These are phyloP conservation scores for Alliaria petiolata DNA, from an alignment of 345 rosid species.

Conservation along the genomic window DNA sequence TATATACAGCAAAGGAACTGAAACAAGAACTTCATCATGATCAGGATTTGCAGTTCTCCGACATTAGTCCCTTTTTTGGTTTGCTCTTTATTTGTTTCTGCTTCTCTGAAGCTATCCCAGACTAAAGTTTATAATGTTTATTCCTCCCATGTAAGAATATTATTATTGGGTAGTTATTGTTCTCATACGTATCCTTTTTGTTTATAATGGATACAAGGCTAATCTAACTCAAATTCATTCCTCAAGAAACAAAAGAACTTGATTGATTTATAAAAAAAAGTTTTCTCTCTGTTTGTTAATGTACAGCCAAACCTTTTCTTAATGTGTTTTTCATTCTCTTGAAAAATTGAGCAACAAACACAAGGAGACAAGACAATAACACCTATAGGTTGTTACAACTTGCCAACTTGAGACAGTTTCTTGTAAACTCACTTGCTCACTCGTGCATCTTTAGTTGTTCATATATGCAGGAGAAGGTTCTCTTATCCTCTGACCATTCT, in stretches of 20 bases:
- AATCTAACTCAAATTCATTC: not conserved
- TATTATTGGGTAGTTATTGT: not conserved
- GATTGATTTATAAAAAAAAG: not conserved
- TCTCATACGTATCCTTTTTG: not conserved
- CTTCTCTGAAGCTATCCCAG: slow-evolving; percentile 35
- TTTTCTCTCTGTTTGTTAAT: not conserved
- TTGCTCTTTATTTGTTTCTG: slow-evolving; percentile 2
- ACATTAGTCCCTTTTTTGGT: not conserved
- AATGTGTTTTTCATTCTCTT: not conserved
- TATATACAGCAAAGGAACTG: slow-evolving; percentile 38
- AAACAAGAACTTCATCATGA: no score
- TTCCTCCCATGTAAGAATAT: slow-evolving; percentile 31
- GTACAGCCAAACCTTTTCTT: slow-evolving; percentile 9
- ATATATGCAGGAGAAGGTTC: slow-evolving; percentile 45
- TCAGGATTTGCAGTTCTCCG: not conserved
- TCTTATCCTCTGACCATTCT: slow-evolving; percentile 53
- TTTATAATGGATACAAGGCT: not conserved
- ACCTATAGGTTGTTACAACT: not conserved
- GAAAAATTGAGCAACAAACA: not conserved
- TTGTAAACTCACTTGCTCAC: not conserved
- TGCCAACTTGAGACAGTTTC: not conserved
- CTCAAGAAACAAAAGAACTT: not conserved
- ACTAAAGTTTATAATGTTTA: not conserved
- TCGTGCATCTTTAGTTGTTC: slow-evolving; percentile 41
- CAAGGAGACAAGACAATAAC: not conserved